Base-by-base conservation (phyloP, 78 protist species). In the Dictyostelium capitatum region DNA sequence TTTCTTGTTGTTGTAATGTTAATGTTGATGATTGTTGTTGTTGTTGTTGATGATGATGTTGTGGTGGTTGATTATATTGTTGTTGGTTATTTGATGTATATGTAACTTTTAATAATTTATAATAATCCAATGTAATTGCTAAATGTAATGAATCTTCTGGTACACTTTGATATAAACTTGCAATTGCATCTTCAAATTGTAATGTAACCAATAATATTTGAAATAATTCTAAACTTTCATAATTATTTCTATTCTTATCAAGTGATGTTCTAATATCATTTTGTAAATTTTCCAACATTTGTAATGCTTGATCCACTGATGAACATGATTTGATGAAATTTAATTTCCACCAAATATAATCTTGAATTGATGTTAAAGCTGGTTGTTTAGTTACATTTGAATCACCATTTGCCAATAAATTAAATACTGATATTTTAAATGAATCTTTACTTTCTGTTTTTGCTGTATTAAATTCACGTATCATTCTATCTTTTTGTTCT, bases 281-380 rank as follows among this genome's bases (percentile, higher is more conserved):
- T 62, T 87, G 93, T 50, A 87, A 12, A n/a, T 48, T 32, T 51
- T 74, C 67, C 37, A 87, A 64, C 6, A 32, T 6, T 51, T 28
- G 48, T 28, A 57, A 30, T 51, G 15, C 37, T 51, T 25, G 46
- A 9, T 1, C 11, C 37, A 2, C 43, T 37, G 6, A 51, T 28
- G 23, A 17, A 17, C 50, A 51, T 19, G 9, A 2, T 56, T 41
- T 57, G 8, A 62, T 51, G 30, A 59, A 28, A 77, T 70, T 64
- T 47, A 87, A 43, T 64, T 56, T 74, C 93, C 93, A 87, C 93
- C 93, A 87, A 37, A 87, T 56, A 19, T 59, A 77, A 65, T 87
- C 93, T 64, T 87, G 93, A 64, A 87, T 77, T 8, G 82, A 77
- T 5, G 84, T 53, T 48, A 87, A 59, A 6, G 17, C 75, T 28